Percentiles rank a stretch among this genome's conserved stretches.
Conservation (phyloP, 257 asterid species). For the Solanum sitiens region DNA sequence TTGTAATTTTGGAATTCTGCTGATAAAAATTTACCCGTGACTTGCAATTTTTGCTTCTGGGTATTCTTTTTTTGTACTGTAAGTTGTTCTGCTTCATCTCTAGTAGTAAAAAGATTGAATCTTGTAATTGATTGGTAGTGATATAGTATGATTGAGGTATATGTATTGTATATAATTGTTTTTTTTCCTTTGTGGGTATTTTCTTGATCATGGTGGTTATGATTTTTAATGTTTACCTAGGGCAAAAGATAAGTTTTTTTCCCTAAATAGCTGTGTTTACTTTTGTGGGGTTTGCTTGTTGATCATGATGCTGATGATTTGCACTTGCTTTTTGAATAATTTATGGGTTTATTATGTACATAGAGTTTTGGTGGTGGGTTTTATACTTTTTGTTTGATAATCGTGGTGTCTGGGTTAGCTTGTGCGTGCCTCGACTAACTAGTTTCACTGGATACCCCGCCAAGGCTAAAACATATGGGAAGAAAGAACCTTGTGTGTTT, state of each 20-base stretch:
- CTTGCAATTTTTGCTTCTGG: neutral
- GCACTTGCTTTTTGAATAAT: neutral
- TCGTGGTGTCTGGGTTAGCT: neutral
- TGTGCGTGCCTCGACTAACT: neutral
- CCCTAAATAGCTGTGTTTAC: neutral
- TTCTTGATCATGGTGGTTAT: neutral
- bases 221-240: neutral
- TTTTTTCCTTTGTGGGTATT: neutral
- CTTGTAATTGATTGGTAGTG: neutral
- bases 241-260: neutral
- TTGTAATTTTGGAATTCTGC: neutral
- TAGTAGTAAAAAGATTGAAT: neutral
- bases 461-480: neutral
- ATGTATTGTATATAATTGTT: neutral
- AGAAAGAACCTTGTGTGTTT: neutral
- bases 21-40: neutral
- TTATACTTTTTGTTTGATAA: neutral
- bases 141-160: neutral
- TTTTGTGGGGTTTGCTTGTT: neutral
- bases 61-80: neutral
- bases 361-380: neutral
- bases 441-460: neutral
- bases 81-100: slow-evolving; percentile 5
- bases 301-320: neutral
- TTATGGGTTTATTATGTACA: neutral